Percentiles rank a stretch among this genome's conserved stretches.
Evolutionary conservation across 1,139 yeast genomes (phyloP).

Genomic region (Pichia sp.): DNA sequence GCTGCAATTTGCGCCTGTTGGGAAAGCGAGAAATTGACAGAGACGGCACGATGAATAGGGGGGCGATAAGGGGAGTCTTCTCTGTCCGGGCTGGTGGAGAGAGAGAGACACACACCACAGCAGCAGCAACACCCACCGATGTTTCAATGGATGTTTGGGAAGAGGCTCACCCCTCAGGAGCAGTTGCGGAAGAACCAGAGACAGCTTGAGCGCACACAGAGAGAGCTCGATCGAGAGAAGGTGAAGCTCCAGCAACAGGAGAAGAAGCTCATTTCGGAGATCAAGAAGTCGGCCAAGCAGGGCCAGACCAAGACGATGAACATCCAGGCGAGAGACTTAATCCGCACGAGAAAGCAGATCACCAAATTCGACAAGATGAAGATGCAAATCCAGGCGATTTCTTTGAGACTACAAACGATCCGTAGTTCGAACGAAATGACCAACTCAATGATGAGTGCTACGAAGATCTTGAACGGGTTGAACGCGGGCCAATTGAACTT

Average conservation of each 20-base stretch:
- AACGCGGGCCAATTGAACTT: constrained; percentile 78
- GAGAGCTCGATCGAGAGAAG: constrained; percentile 88
- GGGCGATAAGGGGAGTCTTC: constrained; percentile 21
- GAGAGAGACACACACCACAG: background rate
- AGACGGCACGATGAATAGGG: background rate
- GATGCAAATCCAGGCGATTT: constrained; percentile 93
- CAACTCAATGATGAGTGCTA: constrained; percentile 93
- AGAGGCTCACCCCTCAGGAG: constrained; percentile 92
- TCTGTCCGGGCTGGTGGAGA: too few relatives aligned
- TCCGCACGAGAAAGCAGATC: constrained; percentile 72
- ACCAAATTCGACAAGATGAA: constrained; percentile 92
- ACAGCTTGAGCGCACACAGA: constrained; percentile 88
- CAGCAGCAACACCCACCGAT: constrained; percentile 37
- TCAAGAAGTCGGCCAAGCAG: constrained; percentile 85
- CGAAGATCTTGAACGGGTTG: constrained; percentile 80
- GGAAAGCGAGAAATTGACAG: too few relatives aligned
- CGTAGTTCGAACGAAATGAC: constrained; percentile 96
- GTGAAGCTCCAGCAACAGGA: constrained; percentile 87
- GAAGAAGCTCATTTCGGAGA: constrained; percentile 79
- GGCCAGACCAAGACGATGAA: constrained; percentile 90
- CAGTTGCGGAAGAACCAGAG: constrained; percentile 91
- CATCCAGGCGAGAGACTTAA: constrained; percentile 93
- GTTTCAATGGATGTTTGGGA: constrained; percentile 96
- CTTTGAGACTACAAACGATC: constrained; percentile 84
- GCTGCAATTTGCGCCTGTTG: too few relatives aligned